Evolutionary conservation across 305 asterid species (phyloP).

Genomic region (Coffea humblotiana): DNA sequence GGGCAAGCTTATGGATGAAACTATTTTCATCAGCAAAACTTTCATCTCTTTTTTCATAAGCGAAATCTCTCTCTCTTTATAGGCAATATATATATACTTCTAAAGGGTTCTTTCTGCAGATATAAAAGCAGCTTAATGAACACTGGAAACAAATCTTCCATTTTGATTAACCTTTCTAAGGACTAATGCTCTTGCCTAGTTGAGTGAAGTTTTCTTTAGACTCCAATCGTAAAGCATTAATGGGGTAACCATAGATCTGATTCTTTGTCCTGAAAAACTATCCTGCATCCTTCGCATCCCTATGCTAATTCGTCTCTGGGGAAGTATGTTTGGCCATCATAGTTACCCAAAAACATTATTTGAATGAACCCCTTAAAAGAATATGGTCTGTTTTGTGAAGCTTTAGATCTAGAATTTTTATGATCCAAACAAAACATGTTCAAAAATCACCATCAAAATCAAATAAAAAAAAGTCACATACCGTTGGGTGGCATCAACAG

Average conservation of each 20-base stretch:
- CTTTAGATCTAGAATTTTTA: background rate
- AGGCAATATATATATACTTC: no score
- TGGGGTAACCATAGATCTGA: background rate
- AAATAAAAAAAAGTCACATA: background rate
- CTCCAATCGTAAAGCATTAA: background rate
- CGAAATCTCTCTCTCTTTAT: no score
- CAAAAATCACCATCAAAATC: background rate
- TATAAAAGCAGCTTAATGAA: background rate
- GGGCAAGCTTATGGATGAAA: no score
- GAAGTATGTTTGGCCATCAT: background rate
- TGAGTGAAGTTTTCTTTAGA: background rate
- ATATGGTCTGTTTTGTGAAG: background rate
- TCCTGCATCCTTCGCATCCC: background rate
- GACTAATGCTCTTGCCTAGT: background rate
- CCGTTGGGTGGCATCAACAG: background rate
- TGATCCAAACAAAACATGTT: background rate
- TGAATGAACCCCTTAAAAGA: background rate
- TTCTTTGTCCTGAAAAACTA: background rate
- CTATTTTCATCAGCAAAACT: no score
- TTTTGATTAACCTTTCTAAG: background rate
- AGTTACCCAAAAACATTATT: background rate
- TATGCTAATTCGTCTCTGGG: background rate
- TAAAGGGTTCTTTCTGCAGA: background rate
- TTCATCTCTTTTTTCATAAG: no score
- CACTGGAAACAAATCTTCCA: background rate